Evolutionary conservation across 768 basidiomycete genomes (phyloP), one percentile per base, ranked within the genome.

Genomic region (Suillus ampliporus): DNA sequence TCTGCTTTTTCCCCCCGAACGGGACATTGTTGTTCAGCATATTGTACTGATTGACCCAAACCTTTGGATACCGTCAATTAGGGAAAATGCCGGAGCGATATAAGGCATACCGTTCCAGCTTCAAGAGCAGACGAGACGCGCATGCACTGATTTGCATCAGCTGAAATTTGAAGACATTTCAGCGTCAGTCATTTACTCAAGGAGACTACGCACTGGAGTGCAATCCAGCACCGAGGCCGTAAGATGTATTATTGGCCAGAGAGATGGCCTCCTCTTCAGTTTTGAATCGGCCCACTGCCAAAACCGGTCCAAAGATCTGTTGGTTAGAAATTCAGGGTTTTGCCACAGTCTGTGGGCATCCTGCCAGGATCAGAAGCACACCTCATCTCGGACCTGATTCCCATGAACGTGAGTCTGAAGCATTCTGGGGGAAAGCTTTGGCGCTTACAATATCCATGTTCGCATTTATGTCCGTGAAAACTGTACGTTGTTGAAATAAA

Each of bases 1-100:
- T 92, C 73, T 93, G 90, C 77, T 96, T 97, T 81, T 92, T 97
- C 26, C 96, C 97, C 41, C 97, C 96, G 71, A 98, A 98, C 1
- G 97, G 97, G 50, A 95, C 89, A 63, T 96, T 94, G 74, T 92
- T 93, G 77, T 86, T 85, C 61, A 97, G 75, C 14, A 91, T 46
- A 71, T 90, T 91, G 78, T 95, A 96, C 71, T 94, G 89, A 76
- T 98, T 98, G 63, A 95, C 85, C 95, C 95, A 97, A 46, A 94
- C 90, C 89, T 92, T 64, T 58, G 54, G 38, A 28, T 59, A 23
- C 23, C 38, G 31, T 58, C 23, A 50, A 58, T 74, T 48, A 67
- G 52, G 7, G 35, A 38, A 62, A 9, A 6, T 23, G 17, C 15
- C 35, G n/a, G 50, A 38, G 11, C 6, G 13, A 40, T 4, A 28